phyloP scores from a whole-genome alignment of 305 asterid species.

The Rubia tinctorum region DNA sequence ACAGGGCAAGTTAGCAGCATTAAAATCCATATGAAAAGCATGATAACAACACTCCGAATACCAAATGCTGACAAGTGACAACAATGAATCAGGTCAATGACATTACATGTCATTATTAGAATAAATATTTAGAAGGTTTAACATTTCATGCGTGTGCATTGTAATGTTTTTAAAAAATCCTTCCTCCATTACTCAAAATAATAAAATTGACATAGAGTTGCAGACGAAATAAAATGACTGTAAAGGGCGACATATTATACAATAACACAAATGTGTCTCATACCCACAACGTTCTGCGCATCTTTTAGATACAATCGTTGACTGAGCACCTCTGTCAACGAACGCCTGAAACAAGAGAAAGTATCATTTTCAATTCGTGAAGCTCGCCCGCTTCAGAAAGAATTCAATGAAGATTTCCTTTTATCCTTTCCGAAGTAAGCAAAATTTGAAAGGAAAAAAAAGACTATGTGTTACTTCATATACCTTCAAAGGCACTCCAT shows the following conservation, averaged over 20 bases:
- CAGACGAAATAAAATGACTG: background rate
- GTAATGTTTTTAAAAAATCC: background rate
- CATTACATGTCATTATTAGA: background rate
- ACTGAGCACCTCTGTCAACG: conserved; percentile 99
- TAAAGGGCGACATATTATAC: background rate
- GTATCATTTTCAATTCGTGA: conserved; percentile 4
- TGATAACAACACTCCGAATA: background rate
- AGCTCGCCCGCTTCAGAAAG: background rate
- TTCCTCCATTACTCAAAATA: background rate
- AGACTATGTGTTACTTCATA: background rate
- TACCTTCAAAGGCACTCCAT: conserved; percentile 94
- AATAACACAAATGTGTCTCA: conserved; percentile 14
- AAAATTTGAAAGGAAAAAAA: background rate
- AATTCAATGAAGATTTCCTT: background rate
- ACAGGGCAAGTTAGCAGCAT: conserved; percentile 19
- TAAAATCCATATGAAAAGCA: background rate
- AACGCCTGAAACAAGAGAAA: conserved; percentile 67
- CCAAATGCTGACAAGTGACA: background rate
- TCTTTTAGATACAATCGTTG: conserved; percentile 92
- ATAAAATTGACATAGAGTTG: background rate
- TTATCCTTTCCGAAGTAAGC: background rate
- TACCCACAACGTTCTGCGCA: conserved; percentile 99
- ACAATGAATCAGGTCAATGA: background rate
- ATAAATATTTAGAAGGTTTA: background rate
- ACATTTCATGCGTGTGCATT: background rate